Percentiles rank a stretch among this genome's conserved stretches.
Evolutionary conservation across 2,329 filamentous ascomycete species (phyloP).

Genomic region (Incumbomyces delicatus): DNA sequence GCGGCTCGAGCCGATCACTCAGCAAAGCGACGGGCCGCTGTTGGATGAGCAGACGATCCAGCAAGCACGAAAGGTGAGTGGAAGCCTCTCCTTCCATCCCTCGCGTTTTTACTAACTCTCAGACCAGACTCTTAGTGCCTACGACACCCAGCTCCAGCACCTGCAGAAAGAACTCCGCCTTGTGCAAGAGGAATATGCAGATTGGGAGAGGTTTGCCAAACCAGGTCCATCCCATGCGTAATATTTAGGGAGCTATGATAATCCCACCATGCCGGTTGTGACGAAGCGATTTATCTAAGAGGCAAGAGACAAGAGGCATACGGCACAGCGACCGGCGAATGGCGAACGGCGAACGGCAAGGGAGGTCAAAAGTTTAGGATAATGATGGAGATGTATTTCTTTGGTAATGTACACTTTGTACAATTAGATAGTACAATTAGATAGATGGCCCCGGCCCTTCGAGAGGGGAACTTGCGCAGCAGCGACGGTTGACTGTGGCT

Average conservation of each 20-base stretch:
- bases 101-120: background rate
- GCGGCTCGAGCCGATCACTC: slow-evolving; percentile 31
- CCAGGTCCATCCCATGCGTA: slow-evolving; percentile 12
- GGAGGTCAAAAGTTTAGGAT: slow-evolving; percentile 6
- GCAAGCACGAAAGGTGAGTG: slow-evolving; percentile 50
- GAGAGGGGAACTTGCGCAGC: too few species aligned
- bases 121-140: slow-evolving; percentile 40
- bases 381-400: slow-evolving; percentile 3
- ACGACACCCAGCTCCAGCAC: slow-evolving; percentile 44
- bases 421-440: background rate
- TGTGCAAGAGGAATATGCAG: slow-evolving; percentile 50
- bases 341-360: too few species aligned
- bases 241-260: slow-evolving; percentile 8
- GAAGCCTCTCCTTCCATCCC: background rate
- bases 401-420: slow-evolving; percentile 8
- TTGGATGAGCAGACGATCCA: slow-evolving; percentile 51
- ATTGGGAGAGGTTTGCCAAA: slow-evolving; percentile 37
- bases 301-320: too few species aligned
- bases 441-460: too few species aligned
- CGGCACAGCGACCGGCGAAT: slow-evolving; percentile 13
- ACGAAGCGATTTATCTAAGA: background rate
- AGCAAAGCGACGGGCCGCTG: slow-evolving; percentile 32
- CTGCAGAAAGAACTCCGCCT: slow-evolving; percentile 51
- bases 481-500: too few species aligned
- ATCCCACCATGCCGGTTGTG: too few species aligned